Conservation (phyloP, 805 yeast genomes). For the Schwanniomyces sp. region DNA sequence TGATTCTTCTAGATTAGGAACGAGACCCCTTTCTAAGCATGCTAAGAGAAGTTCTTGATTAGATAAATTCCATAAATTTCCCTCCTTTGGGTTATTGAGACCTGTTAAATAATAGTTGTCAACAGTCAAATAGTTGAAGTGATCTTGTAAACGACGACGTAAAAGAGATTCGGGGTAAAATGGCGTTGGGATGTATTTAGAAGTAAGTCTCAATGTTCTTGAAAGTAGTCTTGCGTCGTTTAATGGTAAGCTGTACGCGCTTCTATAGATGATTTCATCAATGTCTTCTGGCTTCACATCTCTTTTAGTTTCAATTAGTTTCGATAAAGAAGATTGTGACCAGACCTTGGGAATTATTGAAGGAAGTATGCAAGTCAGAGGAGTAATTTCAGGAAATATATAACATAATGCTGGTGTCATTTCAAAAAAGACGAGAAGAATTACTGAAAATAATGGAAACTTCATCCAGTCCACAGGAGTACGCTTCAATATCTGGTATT, state of each 20-base stretch:
- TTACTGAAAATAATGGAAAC: slow-evolving; percentile 51
- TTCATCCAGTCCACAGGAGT: slow-evolving; percentile 51
- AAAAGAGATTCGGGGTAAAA: slow-evolving; percentile 38
- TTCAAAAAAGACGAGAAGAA: slow-evolving; percentile 53
- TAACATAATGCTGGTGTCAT: slow-evolving; percentile 54
- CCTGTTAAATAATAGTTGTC: slow-evolving; percentile 52
- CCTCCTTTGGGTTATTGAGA: slow-evolving; percentile 23
- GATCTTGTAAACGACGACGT: slow-evolving; percentile 33
- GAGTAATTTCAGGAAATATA: slow-evolving; percentile 53
- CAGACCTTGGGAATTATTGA: slow-evolving; percentile 37
- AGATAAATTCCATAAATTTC: slow-evolving; percentile 46
- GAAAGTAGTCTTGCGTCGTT: slow-evolving; percentile 37
- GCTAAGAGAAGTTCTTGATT: slow-evolving; percentile 52
- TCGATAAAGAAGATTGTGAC: slow-evolving; percentile 18
- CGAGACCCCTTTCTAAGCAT: slow-evolving; percentile 57
- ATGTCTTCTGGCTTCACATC: slow-evolving; percentile 6
- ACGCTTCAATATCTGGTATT: slow-evolving; percentile 52
- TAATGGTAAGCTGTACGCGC: slow-evolving; percentile 48
- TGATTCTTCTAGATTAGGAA: slow-evolving; percentile 29
- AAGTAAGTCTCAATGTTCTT: slow-evolving; percentile 34
- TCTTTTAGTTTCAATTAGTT: slow-evolving; percentile 8
- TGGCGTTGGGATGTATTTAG: slow-evolving; percentile 39
- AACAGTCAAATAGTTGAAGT: slow-evolving; percentile 46
- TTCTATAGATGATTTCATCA: slow-evolving; percentile 32
- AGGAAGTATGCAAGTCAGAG: slow-evolving; percentile 59